Conservation (phyloP, 2,329 filamentous ascomycete genomes). For the Coniochaeta ligniaria region DNA sequence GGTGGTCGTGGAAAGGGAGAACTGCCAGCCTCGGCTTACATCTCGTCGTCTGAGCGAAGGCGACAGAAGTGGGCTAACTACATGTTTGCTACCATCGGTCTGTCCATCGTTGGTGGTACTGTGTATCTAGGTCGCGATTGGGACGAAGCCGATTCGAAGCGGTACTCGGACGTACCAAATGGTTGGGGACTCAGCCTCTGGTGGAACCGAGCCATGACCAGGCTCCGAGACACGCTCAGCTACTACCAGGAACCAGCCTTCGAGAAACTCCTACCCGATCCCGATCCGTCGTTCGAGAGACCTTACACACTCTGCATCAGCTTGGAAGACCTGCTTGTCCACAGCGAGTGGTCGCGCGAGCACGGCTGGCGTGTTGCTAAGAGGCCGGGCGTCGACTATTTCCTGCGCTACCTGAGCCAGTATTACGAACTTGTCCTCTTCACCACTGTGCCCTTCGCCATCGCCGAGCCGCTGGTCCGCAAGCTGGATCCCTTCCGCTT, state of each 20-base stretch:
- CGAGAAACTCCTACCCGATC: conserved; percentile 81
- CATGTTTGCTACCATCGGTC: conserved; percentile 57
- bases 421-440: conserved; percentile 98
- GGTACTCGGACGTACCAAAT: conserved; percentile 65
- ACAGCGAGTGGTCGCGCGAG: conserved; percentile 90
- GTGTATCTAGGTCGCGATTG: conserved; percentile 83
- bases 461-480: conserved; percentile 79
- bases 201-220: conserved; percentile 73
- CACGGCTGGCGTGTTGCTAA: conserved; percentile 95
- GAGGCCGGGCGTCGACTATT: conserved; percentile 92
- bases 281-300: conserved; percentile 70
- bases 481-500: conserved; percentile 95
- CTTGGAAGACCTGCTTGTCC: conserved; percentile 87
- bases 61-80: conserved; percentile 70
- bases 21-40: conserved; percentile 72
- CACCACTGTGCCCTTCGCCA: conserved; percentile 76
- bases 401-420: conserved; percentile 90
- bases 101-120: conserved; percentile 48
- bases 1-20: conserved; percentile 55
- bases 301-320: conserved; percentile 91
- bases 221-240: conserved; percentile 66
- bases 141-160: conserved; percentile 68
- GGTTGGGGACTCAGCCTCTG: conserved; percentile 71
- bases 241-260: conserved; percentile 98
- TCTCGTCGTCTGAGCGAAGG: conserved; percentile 83